Conservation (phyloP, 2,329 filamentous ascomycete species). For the Chaetomium olivaceum region DNA sequence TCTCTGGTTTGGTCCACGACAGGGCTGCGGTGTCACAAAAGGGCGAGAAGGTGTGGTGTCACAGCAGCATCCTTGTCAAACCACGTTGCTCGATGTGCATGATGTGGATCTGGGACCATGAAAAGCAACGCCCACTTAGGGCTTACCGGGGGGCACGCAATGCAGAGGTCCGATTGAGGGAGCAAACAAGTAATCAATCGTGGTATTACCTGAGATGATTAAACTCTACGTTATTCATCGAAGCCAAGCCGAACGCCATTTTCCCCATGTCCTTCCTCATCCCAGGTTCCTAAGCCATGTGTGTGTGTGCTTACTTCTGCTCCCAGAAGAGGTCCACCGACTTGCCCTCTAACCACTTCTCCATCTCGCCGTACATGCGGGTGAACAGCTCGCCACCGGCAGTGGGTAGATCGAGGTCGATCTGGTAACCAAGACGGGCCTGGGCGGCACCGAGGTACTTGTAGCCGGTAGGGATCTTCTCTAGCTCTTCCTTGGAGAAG, state of each 20-base stretch:
- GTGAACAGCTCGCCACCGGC: constrained; percentile 40
- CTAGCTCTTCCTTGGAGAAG: constrained; percentile 43
- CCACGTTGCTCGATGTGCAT: neutral
- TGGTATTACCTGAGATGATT: neutral
- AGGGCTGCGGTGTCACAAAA: neutral
- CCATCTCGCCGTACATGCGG: constrained; percentile 47
- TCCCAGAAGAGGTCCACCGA: constrained; percentile 33
- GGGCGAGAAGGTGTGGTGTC: neutral
- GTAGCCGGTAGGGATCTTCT: constrained; percentile 47
- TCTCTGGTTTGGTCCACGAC: neutral
- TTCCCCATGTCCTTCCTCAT: neutral
- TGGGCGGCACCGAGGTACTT: constrained; percentile 50
- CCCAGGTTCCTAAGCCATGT: neutral
- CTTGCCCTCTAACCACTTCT: constrained; percentile 43
- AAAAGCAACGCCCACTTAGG: neutral
- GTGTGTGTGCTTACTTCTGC: neutral
- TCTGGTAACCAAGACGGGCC: constrained; percentile 46
- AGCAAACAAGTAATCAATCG: neutral
- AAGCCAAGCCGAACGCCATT: neutral
- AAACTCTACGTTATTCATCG: neutral
- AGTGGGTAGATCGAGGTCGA: constrained; percentile 46
- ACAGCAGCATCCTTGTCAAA: neutral
- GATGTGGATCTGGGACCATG: neutral
- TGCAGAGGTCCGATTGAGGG: neutral
- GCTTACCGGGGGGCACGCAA: neutral